phyloP scores from a whole-genome alignment of 176 grass and related monocot species.

The maize (Zea mays) region Zm-B73-REFERENCE-NAM-5.0 NC_050096.1:12038001-12038500 shows the following conservation, averaged over 20 bases:
- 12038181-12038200: background rate
- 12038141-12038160: conserved; percentile 8
- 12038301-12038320: background rate
- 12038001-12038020: background rate
- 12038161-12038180: background rate
- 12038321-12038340: background rate
- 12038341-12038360: background rate
- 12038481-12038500: background rate
- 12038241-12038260: background rate
- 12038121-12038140: background rate
- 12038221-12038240: background rate
- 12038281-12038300: background rate
- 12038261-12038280: background rate
- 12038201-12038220: background rate
- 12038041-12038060: background rate
- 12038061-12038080: background rate
- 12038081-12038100: background rate
- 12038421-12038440: background rate
- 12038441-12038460: background rate
- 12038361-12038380: background rate
- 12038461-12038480: background rate
- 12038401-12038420: background rate
- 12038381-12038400: background rate
- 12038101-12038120: background rate
- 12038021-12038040: conserved; percentile 9